Percentiles rank a stretch among this genome's conserved stretches.
phyloP scores from a whole-genome alignment of 306 rosid species.

The Lotus japonicus region DNA sequence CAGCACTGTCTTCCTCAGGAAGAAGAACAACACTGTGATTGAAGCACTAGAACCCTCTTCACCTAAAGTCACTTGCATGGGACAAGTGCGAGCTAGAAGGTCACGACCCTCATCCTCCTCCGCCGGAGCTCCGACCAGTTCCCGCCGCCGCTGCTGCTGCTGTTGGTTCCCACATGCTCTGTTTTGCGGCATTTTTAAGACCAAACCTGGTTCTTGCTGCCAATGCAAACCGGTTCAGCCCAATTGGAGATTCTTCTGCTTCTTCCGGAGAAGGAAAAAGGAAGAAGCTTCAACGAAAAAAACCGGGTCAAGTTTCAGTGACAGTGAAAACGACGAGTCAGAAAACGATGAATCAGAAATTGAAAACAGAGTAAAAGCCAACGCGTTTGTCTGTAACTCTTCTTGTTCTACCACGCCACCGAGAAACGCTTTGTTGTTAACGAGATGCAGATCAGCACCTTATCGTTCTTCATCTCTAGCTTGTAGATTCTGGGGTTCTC shows the following conservation, averaged over 20 bases:
- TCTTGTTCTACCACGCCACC: slow-evolving; percentile 39
- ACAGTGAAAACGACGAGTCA: background rate
- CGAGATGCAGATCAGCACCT: slow-evolving; percentile 82
- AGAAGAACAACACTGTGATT: slow-evolving; percentile 48
- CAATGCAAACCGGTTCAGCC: slow-evolving; percentile 25
- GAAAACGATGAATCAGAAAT: slow-evolving; percentile 23
- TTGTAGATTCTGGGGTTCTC: slow-evolving; percentile 54
- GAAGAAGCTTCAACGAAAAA: slow-evolving; percentile 20
- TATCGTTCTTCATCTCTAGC: slow-evolving; percentile 56
- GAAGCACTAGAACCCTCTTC: slow-evolving; percentile 93
- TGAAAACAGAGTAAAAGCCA: slow-evolving; percentile 14
- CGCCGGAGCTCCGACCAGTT: background rate
- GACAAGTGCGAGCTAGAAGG: slow-evolving; percentile 54
- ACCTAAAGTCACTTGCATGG: slow-evolving; percentile 95
- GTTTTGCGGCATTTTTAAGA: slow-evolving; percentile 26
- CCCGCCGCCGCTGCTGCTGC: slow-evolving; percentile 18
- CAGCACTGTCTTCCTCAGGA: slow-evolving; percentile 64
- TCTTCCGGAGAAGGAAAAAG: slow-evolving; percentile 39
- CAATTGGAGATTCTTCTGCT: slow-evolving; percentile 37
- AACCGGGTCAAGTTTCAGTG: slow-evolving; percentile 22
- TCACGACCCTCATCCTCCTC: background rate
- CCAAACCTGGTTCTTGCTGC: slow-evolving; percentile 11
- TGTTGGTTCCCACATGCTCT: slow-evolving; percentile 43
- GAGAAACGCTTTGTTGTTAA: slow-evolving; percentile 59
- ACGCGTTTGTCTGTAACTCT: slow-evolving; percentile 17